phyloP scores from a whole-genome alignment of 192 early-diverging fungal genomes.

The Diversispora epigaea region DNA sequence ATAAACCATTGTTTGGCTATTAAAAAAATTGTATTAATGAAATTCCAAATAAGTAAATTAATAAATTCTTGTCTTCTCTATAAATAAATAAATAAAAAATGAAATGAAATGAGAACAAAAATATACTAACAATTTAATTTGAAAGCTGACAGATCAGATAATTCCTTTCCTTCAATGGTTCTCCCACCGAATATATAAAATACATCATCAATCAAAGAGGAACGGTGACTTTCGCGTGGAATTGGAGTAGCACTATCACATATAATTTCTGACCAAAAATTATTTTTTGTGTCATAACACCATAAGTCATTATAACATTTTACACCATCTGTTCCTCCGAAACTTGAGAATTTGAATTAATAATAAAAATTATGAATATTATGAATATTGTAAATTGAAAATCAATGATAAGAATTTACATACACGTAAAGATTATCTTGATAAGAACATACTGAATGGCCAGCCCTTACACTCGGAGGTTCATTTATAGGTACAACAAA shows the following conservation, averaged over 20 bases:
- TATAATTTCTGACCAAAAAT: slow-evolving; percentile 44
- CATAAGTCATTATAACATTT: slow-evolving; percentile 58
- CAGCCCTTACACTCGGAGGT: slow-evolving; percentile 4
- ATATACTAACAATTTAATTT: slow-evolving; percentile 45
- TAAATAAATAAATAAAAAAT: background rate
- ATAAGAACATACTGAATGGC: slow-evolving; percentile 21
- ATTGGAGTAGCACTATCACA: slow-evolving; percentile 47
- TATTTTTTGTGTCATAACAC: slow-evolving; percentile 47
- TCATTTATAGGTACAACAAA: slow-evolving; percentile 21
- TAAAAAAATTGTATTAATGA: too few species aligned
- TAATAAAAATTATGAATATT: background rate
- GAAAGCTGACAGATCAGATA: slow-evolving; percentile 54
- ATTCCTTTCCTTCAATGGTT: slow-evolving; percentile 41
- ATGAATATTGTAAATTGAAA: background rate
- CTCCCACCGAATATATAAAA: slow-evolving; percentile 60
- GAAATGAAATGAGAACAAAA: background rate
- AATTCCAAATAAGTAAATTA: too few species aligned
- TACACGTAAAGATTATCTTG: slow-evolving; percentile 31
- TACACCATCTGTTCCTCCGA: slow-evolving; percentile 53
- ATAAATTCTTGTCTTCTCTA: too few species aligned
- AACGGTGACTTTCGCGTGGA: slow-evolving; percentile 43
- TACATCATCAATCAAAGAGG: slow-evolving; percentile 44
- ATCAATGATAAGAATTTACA: background rate
- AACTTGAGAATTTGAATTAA: slow-evolving; percentile 35
- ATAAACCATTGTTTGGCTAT: slow-evolving; percentile 45